Percentiles rank a stretch among this genome's conserved stretches.
Evolutionary conservation across 2,329 filamentous ascomycete genomes (phyloP).

Genomic region (Tolypocladium sp.): DNA sequence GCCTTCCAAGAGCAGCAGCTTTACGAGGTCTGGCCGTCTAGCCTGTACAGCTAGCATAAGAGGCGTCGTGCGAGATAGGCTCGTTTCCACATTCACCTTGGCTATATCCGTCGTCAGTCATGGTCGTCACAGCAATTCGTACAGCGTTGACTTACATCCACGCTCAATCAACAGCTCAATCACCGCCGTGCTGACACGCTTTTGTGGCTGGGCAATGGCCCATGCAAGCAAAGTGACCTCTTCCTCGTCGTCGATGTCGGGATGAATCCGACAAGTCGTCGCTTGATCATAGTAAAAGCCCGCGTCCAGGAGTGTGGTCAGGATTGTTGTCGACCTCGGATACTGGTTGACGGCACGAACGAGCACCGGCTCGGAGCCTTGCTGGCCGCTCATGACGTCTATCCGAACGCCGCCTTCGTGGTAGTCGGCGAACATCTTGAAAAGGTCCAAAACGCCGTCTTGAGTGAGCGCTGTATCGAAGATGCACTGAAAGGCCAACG

Average conservation of each 20-base stretch:
- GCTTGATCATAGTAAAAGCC: constrained; percentile 53
- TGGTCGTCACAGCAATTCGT: constrained; percentile 1
- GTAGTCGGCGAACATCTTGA: constrained; percentile 42
- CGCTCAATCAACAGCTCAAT: constrained; percentile 46
- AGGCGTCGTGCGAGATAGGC: constrained; percentile 43
- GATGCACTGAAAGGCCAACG: constrained; percentile 45
- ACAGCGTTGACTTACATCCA: constrained; percentile 20
- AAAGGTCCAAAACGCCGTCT: constrained; percentile 38
- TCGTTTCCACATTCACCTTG: constrained; percentile 47
- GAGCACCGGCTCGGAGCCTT: constrained; percentile 36
- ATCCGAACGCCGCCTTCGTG: constrained; percentile 35
- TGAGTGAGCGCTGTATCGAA: constrained; percentile 42
- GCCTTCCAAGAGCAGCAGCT: constrained; percentile 45
- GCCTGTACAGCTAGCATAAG: constrained; percentile 50
- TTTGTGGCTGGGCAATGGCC: constrained; percentile 54
- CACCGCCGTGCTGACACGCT: constrained; percentile 48
- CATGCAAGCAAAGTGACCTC: constrained; percentile 48
- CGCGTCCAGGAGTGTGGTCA: constrained; percentile 43
- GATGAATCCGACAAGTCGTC: constrained; percentile 30
- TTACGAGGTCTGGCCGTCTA: constrained; percentile 47
- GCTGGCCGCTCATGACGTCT: constrained; percentile 38
- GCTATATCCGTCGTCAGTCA: constrained; percentile 24
- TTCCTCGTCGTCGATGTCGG: constrained; percentile 41
- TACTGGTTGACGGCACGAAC: constrained; percentile 44
- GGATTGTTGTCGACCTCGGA: constrained; percentile 42